Evolutionary conservation across 1,139 yeast genomes (phyloP), one percentile per base, ranked within the genome.

Genomic region (Candida sanyaensis): DNA sequence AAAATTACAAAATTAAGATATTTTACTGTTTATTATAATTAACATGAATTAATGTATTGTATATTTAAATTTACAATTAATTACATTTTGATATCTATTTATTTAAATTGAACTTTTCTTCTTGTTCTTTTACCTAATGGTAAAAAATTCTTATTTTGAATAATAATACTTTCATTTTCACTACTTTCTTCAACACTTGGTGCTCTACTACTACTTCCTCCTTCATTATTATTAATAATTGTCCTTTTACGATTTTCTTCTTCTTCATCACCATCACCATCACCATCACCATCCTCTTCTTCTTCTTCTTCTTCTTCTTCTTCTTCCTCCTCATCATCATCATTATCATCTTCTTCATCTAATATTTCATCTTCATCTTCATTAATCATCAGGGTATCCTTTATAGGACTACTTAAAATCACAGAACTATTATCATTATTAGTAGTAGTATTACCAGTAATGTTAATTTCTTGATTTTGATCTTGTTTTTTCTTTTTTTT

Each of bases 401-500:
- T 42, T 10, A 17, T n/a, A 11, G 44, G 44, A 23, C 40, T 39
- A 17, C 42, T 39, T 26, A 32, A 32, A 12, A 12, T 4, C 10
- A 5, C 27, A 21, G 26, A 8, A 6, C 9, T 26, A 26, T 8
- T 13, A 8, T 27, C 23, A 17, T 7, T 21, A 21, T 5, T 12
- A n/a, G n/a, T n/a, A n/a, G n/a, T n/a, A n/a, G n/a, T n/a, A 11
- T 11, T 24, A 9, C 3, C 13, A 17, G 21, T 17, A 17, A 17
- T 17, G 21, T 17, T 17, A 11, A 8, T 30, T 10, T 30, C 37
- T 23, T 31, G 29, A 32, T 33, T 23, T 26, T 32, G 12, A 12
- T 24, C 27, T 9, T 12, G 2, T 7, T 31, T n/a, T 33, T 55
- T 60, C 40, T 53, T 51, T 48, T 57, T 61, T 46, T 66, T 64